These are phyloP conservation scores for Lachnellula subtilissima DNA, from an alignment of 2,329 filamentous ascomycete species.

Conservation along the genomic window DNA sequence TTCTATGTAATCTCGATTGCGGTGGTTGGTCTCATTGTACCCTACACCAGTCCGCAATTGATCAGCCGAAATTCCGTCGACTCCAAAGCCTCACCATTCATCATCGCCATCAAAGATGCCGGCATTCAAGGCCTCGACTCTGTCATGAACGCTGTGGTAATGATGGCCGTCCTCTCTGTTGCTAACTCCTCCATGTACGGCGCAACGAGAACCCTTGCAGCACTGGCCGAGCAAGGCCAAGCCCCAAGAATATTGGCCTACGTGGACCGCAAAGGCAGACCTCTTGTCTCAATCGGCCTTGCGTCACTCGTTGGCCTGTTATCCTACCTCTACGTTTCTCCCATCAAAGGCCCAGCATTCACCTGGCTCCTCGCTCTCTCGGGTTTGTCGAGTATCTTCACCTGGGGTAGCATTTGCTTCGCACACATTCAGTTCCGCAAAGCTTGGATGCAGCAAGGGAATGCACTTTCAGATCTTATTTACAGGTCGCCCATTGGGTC, in stretches of 20 bases:
- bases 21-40: conserved; percentile 78
- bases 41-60: conserved; percentile 62
- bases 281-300: conserved; percentile 64
- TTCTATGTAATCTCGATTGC: conserved; percentile 85
- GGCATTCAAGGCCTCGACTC: conserved; percentile 77
- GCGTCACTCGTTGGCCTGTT: conserved; percentile 66
- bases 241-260: conserved; percentile 74
- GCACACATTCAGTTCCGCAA: conserved; percentile 85
- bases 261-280: conserved; percentile 77
- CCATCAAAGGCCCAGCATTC: conserved; percentile 54
- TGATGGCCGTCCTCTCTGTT: conserved; percentile 84
- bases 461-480: conserved; percentile 56
- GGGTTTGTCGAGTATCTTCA: conserved; percentile 69
- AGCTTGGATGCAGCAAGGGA: conserved; percentile 64
- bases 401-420: conserved; percentile 78
- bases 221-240: conserved; percentile 82
- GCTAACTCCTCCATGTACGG: conserved; percentile 91
- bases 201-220: conserved; percentile 82
- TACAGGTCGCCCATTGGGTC: conserved; percentile 58
- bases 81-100: conserved; percentile 79
- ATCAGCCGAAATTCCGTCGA: conserved; percentile 56
- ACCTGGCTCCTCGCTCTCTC: conserved; percentile 76
- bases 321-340: conserved; percentile 67
- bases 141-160: conserved; percentile 89
- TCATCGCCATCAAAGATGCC: conserved; percentile 84